Evolutionary conservation across 805 yeast species (phyloP).

Genomic region (Starmera caribaea): DNA sequence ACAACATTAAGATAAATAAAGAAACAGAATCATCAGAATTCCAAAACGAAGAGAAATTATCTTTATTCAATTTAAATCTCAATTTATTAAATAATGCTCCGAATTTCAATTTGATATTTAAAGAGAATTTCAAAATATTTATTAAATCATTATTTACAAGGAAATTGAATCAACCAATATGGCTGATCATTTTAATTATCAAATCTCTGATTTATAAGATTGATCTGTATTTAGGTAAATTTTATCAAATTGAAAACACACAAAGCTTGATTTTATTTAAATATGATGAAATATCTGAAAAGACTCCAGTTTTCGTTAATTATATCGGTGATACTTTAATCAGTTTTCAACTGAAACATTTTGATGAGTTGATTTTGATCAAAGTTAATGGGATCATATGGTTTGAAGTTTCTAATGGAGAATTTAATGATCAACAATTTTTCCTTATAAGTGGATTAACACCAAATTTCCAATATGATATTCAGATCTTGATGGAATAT

Average conservation of each 20-base stretch:
- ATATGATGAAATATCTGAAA: constrained; percentile 16
- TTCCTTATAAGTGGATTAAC: constrained; percentile 57
- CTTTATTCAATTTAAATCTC: constrained; percentile 4
- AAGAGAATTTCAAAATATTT: constrained; percentile 17
- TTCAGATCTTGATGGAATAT: constrained; percentile 31
- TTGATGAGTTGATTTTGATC: constrained; percentile 30
- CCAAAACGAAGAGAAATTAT: neutral
- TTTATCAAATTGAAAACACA: constrained; percentile 9
- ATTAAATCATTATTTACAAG: constrained; percentile 11
- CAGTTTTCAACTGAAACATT: constrained; percentile 39
- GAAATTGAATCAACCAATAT: constrained; percentile 32
- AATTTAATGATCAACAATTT: constrained; percentile 34
- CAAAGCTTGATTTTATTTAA: constrained; percentile 15
- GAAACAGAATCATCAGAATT: neutral
- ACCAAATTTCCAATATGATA: constrained; percentile 55
- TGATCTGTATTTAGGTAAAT: constrained; percentile 34
- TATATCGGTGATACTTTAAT: constrained; percentile 43
- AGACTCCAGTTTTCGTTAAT: constrained; percentile 31
- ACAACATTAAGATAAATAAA: neutral
- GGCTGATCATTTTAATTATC: constrained; percentile 43
- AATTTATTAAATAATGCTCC: too few relatives aligned
- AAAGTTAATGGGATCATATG: constrained; percentile 61
- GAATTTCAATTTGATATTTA: too few relatives aligned
- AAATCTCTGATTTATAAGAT: constrained; percentile 38
- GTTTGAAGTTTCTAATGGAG: constrained; percentile 53